Conservation (phyloP, 106 monocot genomes). For the Platanthera guangdongensis region DNA sequence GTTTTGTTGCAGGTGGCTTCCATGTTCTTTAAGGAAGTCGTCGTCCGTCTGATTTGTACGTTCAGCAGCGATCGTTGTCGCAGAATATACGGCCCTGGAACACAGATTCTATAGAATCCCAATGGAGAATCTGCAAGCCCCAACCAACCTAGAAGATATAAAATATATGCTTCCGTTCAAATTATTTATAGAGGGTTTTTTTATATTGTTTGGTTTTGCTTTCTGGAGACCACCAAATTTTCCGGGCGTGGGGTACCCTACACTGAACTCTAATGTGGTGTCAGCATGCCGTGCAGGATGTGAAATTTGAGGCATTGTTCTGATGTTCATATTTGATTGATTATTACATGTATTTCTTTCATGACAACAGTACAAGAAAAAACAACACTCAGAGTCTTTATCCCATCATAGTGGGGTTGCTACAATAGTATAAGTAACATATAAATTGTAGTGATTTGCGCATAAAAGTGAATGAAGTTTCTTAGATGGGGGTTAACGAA, state of each 20-base stretch:
- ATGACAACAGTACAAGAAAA: too few relatives aligned
- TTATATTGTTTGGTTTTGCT: not conserved
- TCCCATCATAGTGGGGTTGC: too few relatives aligned
- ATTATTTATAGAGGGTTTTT: not conserved
- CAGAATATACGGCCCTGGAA: constrained; percentile 67
- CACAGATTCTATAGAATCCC: constrained; percentile 35
- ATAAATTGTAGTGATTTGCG: too few relatives aligned
- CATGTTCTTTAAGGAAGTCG: constrained; percentile 95
- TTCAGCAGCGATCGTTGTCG: constrained; percentile 64
- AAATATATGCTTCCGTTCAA: not conserved
- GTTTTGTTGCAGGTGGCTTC: constrained; percentile 67
- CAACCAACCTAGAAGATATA: not conserved
- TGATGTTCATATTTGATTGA: too few relatives aligned
- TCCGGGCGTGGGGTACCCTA: not conserved
- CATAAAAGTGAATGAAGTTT: too few relatives aligned
- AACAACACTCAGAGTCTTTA: too few relatives aligned
- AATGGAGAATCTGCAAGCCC: not conserved
- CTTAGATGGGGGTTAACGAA: too few relatives aligned
- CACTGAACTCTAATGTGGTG: too few relatives aligned
- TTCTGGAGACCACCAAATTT: not conserved
- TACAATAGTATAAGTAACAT: too few relatives aligned
- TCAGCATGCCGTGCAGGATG: too few relatives aligned
- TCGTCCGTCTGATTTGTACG: constrained; percentile 64
- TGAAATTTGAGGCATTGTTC: too few relatives aligned
- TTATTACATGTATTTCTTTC: too few relatives aligned